A percentile compares a stretch with the other conserved stretches of the same genome.
Evolutionary conservation across 73 alveolate species (phyloP).

Genomic region (Paramecium caudatum): DNA sequence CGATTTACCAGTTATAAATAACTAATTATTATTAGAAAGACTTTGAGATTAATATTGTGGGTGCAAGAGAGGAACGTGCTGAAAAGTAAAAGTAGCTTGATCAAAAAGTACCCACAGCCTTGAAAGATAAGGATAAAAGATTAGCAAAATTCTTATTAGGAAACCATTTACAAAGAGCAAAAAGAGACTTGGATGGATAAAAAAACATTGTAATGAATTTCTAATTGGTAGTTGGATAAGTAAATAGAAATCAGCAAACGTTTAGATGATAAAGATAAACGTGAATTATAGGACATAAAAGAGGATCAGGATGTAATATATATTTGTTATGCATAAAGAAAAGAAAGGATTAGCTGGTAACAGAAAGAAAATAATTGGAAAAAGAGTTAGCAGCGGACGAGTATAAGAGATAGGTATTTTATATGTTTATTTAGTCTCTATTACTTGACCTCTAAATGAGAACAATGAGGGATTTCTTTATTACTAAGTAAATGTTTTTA

Average conservation of each 20-base stretch:
- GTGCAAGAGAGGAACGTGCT: slow-evolving; percentile 60
- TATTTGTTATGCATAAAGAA: background rate
- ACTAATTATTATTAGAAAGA: slow-evolving; percentile 2
- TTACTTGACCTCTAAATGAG: slow-evolving; percentile 14
- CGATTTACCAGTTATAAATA: slow-evolving; percentile 5
- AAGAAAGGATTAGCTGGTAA: background rate
- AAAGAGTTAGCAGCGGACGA: slow-evolving; percentile 63
- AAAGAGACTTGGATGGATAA: slow-evolving; percentile 19
- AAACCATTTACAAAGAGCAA: slow-evolving; percentile 52
- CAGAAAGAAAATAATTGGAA: background rate
- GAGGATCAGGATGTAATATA: slow-evolving; percentile 39
- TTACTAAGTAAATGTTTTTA: slow-evolving; percentile 19
- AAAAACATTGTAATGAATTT: background rate
- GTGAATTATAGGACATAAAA: background rate
- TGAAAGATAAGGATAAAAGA: slow-evolving; percentile 16
- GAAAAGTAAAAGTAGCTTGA: slow-evolving; percentile 72
- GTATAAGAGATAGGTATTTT: slow-evolving; percentile 27
- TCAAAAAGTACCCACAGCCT: slow-evolving; percentile 28
- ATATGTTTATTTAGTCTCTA: background rate
- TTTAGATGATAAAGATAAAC: slow-evolving; percentile 13
- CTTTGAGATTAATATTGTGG: slow-evolving; percentile 5
- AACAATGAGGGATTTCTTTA: slow-evolving; percentile 22
- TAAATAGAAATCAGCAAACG: slow-evolving; percentile 42
- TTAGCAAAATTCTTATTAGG: background rate
- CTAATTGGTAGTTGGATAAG: background rate